Conservation (phyloP, 2,329 filamentous ascomycete species). For the Xylaria sp. region DNA sequence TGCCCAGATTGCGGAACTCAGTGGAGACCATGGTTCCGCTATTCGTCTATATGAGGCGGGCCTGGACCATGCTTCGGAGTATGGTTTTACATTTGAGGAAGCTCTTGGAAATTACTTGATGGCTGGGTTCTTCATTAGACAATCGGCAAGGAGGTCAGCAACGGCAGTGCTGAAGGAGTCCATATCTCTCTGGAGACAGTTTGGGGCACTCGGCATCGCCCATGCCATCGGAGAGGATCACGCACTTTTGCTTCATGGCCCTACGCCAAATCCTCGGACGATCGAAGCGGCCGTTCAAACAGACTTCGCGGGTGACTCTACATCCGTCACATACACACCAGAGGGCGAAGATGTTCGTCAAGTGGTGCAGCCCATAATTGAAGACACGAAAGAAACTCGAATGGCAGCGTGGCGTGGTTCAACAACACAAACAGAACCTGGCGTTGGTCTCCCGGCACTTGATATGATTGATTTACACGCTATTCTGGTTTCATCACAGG, state of each 20-base stretch:
- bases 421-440: conserved; percentile 67
- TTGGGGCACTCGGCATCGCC: conserved; percentile 76
- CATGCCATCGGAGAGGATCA: conserved; percentile 75
- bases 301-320: conserved; percentile 69
- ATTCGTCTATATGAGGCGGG: conserved; percentile 75
- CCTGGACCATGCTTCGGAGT: conserved; percentile 75
- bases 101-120: conserved; percentile 79
- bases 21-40: conserved; percentile 65
- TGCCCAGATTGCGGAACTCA: conserved; percentile 74
- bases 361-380: conserved; percentile 56
- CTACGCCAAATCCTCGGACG: conserved; percentile 66
- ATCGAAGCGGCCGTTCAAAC: conserved; percentile 76
- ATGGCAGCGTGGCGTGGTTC: conserved; percentile 72
- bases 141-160: conserved; percentile 73
- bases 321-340: conserved; percentile 62
- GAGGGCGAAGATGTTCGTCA: conserved; percentile 56
- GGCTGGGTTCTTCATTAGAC: conserved; percentile 74
- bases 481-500: conserved; percentile 80
- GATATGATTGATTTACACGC: conserved; percentile 86
- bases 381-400: conserved; percentile 65
- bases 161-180: conserved; percentile 75
- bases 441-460: conserved; percentile 74
- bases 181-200: conserved; percentile 72
- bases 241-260: conserved; percentile 71
- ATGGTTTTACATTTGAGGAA: conserved; percentile 76